Percentiles rank a stretch among this genome's conserved stretches.
phyloP scores from a whole-genome alignment of 1,284 basidiomycete species.

The Austroboletus rostrupii region DNA sequence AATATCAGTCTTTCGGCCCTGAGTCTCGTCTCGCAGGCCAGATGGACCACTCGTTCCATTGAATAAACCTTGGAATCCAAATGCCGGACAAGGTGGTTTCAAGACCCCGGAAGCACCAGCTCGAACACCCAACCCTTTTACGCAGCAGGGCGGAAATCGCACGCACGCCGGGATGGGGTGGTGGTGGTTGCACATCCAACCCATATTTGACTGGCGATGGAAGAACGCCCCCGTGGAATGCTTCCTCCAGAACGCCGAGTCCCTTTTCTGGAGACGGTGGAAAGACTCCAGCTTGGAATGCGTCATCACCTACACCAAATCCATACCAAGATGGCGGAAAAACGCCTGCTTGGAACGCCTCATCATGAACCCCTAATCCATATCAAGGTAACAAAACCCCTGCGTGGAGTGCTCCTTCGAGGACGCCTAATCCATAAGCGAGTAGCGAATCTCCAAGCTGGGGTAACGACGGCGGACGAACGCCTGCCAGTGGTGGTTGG shows the following conservation, averaged over 20 bases:
- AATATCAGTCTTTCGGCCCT: slow-evolving; percentile 1
- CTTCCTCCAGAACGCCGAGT: slow-evolving; percentile 56
- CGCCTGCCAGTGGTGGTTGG: slow-evolving; percentile 31
- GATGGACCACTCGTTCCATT: slow-evolving; percentile 54
- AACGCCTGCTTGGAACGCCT: slow-evolving; percentile 57
- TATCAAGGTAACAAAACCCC: slow-evolving; percentile 56
- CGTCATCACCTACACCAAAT: slow-evolving; percentile 57
- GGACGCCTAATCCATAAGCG: slow-evolving; percentile 58
- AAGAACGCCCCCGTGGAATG: slow-evolving; percentile 61
- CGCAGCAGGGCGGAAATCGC: slow-evolving; percentile 31
- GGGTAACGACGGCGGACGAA: slow-evolving; percentile 36
- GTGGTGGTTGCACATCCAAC: slow-evolving; percentile 51
- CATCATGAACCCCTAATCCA: slow-evolving; percentile 63
- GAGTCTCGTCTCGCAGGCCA: slow-evolving; percentile 35
- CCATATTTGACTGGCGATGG: slow-evolving; percentile 51
- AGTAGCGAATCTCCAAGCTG: slow-evolving; percentile 25
- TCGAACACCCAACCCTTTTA: slow-evolving; percentile 37
- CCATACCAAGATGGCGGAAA: slow-evolving; percentile 54
- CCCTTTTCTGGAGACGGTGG: slow-evolving; percentile 53
- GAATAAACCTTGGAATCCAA: slow-evolving; percentile 28
- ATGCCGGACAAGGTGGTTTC: slow-evolving; percentile 16
- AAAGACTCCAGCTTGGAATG: slow-evolving; percentile 63
- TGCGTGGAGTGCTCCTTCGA: slow-evolving; percentile 50
- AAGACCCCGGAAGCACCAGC: slow-evolving; percentile 34
- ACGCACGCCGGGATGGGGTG: slow-evolving; percentile 42